phyloP scores from a whole-genome alignment of 805 yeast genomes.

The Scheffersomyces spartinae region DNA sequence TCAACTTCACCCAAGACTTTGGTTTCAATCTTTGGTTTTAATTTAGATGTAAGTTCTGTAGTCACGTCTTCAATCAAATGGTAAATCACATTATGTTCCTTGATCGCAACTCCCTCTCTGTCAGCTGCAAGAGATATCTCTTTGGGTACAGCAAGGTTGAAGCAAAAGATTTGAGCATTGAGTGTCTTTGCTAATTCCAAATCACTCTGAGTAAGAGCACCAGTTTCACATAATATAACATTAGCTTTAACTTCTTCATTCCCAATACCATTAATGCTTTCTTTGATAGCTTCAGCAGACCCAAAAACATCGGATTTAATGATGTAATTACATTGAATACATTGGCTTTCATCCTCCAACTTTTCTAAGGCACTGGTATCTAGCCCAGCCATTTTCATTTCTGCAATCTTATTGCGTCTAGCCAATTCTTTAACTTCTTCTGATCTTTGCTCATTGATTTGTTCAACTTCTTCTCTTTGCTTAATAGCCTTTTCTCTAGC shows the following conservation, averaged over 20 bases:
- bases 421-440: slow-evolving; percentile 41
- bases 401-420: slow-evolving; percentile 42
- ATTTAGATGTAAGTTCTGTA: slow-evolving; percentile 40
- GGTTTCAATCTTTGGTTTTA: slow-evolving; percentile 57
- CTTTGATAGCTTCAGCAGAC: slow-evolving; percentile 85
- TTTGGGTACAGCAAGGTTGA: slow-evolving; percentile 61
- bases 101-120: slow-evolving; percentile 42
- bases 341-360: slow-evolving; percentile 9
- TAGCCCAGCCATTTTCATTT: slow-evolving; percentile 52
- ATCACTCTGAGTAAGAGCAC: slow-evolving; percentile 46
- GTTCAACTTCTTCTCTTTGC: slow-evolving; percentile 55
- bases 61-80: slow-evolving; percentile 80
- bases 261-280: slow-evolving; percentile 72
- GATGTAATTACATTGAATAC: slow-evolving; percentile 42
- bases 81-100: slow-evolving; percentile 71
- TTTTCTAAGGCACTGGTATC: slow-evolving; percentile 34
- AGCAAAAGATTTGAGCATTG: slow-evolving; percentile 63
- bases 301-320: slow-evolving; percentile 91
- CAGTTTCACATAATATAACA: slow-evolving; percentile 70
- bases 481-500: slow-evolving; percentile 40
- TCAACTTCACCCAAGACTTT: slow-evolving; percentile 58
- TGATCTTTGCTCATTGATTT: slow-evolving; percentile 56
- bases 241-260: slow-evolving; percentile 69
- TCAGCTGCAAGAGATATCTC: slow-evolving; percentile 51
- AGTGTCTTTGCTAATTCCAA: slow-evolving; percentile 28